Base-by-base conservation (phyloP, 2,329 filamentous ascomycete genomes). In the Calonectria pteridis region DNA sequence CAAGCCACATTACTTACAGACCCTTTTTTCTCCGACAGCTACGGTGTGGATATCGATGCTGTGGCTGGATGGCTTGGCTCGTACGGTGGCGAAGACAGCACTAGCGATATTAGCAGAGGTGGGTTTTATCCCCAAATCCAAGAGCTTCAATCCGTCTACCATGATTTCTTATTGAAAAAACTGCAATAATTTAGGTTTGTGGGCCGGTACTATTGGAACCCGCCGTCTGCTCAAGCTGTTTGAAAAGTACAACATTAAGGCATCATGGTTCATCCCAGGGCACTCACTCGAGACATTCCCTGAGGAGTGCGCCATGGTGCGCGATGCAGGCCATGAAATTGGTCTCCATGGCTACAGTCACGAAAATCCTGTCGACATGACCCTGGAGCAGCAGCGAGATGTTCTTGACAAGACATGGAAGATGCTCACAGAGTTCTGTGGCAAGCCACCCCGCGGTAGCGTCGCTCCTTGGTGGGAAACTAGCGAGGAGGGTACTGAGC, bases 391-490 rank as follows among this genome's bases (percentile, higher is more conserved):
- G 84, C 94, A 96, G 83, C 89, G 89, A 37, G 93, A 94, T 69
- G 92, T 96, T n/a, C 88, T 96, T 13, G 91, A 94, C 79, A 94
- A 94, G 83, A 94, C 93, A 23, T 94, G 92, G 81, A 88, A 89
- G 29, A 88, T 95, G 83, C 88, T 95, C 35, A 94, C 91, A 0
- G 91, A 93, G 0, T 93, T 96, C 50, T 80, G 94, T 6, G 69
- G 69, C 43, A 94, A 94, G 84, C 92, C 92, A 0, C 94, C 94
- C 0, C 86, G 93, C 0, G 94, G 94, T 0, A 92, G 89, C 51
- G 93, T 95, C 0, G 93, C 93, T 0, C 94, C 94, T 0, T 95
- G 85, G 87, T 95, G 93, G 93, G 93, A 95, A 80, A 92, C 90
- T 0, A 92, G 89, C 73, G 88, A 90, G 75, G 93, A 94, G 80